These are phyloP conservation scores for Paxillus ammoniavirescens DNA, from an alignment of 768 basidiomycete genomes.

Conservation along the genomic window DNA sequence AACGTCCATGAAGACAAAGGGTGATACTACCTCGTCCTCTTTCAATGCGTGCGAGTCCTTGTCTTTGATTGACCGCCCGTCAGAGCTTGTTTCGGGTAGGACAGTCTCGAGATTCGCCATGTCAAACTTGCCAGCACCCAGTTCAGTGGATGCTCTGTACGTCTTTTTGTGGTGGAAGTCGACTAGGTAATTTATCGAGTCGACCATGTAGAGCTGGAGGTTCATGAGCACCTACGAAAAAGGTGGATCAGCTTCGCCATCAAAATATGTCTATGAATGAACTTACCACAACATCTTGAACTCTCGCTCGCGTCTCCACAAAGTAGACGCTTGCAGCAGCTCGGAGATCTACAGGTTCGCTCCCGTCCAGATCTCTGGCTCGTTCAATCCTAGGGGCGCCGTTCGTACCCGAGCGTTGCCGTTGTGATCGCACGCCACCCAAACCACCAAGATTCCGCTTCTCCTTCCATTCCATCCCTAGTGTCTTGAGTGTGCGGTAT, in stretches of 20 bases:
- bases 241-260: neutral
- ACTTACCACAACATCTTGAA: conserved; percentile 88
- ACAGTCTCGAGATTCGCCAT: conserved; percentile 40
- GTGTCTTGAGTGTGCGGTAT: conserved; percentile 83
- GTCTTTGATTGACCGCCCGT: conserved; percentile 56
- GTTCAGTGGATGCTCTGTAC: conserved; percentile 70
- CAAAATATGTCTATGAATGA: neutral
- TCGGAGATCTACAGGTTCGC: conserved; percentile 58
- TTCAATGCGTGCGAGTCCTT: conserved; percentile 40
- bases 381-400: conserved; percentile 60
- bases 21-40: conserved; percentile 71
- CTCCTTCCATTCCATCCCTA: conserved; percentile 98
- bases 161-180: conserved; percentile 98
- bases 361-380: conserved; percentile 59
- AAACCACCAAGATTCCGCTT: conserved; percentile 77
- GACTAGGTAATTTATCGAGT: conserved; percentile 93
- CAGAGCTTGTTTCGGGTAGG: conserved; percentile 49
- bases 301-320: conserved; percentile 88
- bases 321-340: conserved; percentile 82
- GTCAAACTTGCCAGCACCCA: conserved; percentile 70
- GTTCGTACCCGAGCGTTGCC: conserved; percentile 32
- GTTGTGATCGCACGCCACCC: conserved; percentile 45
- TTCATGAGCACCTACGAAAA: conserved; percentile 85
- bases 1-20: conserved; percentile 96
- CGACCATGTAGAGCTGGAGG: conserved; percentile 94